Evolutionary conservation across 345 rosid species (phyloP), one percentile per base, ranked within the genome.

Genomic region (Rhodomyrtus tomentosa): DNA sequence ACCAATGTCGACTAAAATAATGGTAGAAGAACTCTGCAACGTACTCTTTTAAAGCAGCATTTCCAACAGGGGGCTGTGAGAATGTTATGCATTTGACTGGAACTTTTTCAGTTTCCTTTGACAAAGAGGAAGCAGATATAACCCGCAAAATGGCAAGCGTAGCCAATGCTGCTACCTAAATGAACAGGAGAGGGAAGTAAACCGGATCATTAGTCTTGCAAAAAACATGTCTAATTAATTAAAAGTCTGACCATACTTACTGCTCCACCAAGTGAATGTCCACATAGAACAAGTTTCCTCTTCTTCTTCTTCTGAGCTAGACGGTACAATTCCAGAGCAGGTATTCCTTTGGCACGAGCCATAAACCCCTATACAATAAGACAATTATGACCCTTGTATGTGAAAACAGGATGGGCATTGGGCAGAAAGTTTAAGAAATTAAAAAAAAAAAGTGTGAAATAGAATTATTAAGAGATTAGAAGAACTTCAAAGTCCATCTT

Each of bases 261-360:
- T 80, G 99, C 99, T 82, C 99, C 99, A 86, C 99, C 99, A 89
- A 96, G 98, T 82, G 99, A 95, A 90, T 96, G 99, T 58, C 99
- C 98, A 91, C 99, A 96, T 56, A 96, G 88, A 27, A 95, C 99
- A 89, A 96, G 98, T 89, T 96, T 96, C 11, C 92, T 86, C 83
- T 96, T 92, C 94, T 95, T 96, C 90, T 95, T 96, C 90, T 95
- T 95, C 88, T 94, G 95, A 89, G 99, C 99, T 90, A 96, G 98
- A 85, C 93, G 92, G 90, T 95, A 96, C 85, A 96, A 86, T 90
- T 96, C 99, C 85, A 96, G 89, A 91, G 99, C 97, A 84, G 99
- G 99, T 90, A 96, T 95, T 82, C 99, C 98, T 87, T 96, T 93
- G 82, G 99, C 99, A 89, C 98, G 98, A 90, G 97, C 95, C 92